These are phyloP conservation scores for Ogataea glucozyma DNA, from an alignment of 805 yeast species.

Conservation along the genomic window DNA sequence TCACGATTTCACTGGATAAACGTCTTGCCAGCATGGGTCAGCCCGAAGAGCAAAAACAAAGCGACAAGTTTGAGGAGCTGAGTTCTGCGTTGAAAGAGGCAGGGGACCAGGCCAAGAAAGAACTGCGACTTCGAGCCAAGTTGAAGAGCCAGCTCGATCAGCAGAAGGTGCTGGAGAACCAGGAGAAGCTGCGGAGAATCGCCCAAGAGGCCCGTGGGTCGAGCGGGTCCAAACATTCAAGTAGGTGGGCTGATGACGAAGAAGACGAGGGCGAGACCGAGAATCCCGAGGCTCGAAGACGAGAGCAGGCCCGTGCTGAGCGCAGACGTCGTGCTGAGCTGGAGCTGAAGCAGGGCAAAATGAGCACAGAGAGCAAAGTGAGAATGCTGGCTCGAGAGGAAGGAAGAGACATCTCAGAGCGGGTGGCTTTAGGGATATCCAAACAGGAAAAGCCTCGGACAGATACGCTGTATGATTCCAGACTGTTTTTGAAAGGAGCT, in stretches of 20 bases:
- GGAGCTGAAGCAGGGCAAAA: slow-evolving; percentile 43
- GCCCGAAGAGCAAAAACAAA: slow-evolving; percentile 41
- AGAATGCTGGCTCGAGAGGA: slow-evolving; percentile 43
- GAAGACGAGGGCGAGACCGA: slow-evolving; percentile 19
- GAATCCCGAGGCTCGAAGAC: slow-evolving; percentile 29
- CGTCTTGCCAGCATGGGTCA: slow-evolving; percentile 59
- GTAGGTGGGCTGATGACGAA: slow-evolving; percentile 17
- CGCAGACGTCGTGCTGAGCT: slow-evolving; percentile 49
- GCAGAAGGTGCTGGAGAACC: slow-evolving; percentile 49
- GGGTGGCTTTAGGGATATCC: slow-evolving; percentile 51
- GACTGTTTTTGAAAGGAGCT: slow-evolving; percentile 51
- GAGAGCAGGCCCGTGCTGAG: slow-evolving; percentile 44
- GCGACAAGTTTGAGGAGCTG: slow-evolving; percentile 60
- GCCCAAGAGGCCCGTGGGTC: slow-evolving; percentile 52
- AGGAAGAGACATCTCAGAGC: slow-evolving; percentile 57
- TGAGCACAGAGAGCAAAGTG: slow-evolving; percentile 47
- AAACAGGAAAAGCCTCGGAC: slow-evolving; percentile 19
- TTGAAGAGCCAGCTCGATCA: slow-evolving; percentile 51
- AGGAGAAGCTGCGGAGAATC: slow-evolving; percentile 48
- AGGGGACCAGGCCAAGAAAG: slow-evolving; percentile 59
- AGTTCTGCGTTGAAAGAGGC: slow-evolving; percentile 75
- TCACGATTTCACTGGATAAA: slow-evolving; percentile 76
- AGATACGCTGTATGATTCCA: slow-evolving; percentile 58
- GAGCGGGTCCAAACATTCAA: slow-evolving; percentile 26
- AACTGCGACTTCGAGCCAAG: slow-evolving; percentile 50